Evolutionary conservation across 2,329 filamentous ascomycete genomes (phyloP).

Genomic region (Calonectria pseudoreteaudii): DNA sequence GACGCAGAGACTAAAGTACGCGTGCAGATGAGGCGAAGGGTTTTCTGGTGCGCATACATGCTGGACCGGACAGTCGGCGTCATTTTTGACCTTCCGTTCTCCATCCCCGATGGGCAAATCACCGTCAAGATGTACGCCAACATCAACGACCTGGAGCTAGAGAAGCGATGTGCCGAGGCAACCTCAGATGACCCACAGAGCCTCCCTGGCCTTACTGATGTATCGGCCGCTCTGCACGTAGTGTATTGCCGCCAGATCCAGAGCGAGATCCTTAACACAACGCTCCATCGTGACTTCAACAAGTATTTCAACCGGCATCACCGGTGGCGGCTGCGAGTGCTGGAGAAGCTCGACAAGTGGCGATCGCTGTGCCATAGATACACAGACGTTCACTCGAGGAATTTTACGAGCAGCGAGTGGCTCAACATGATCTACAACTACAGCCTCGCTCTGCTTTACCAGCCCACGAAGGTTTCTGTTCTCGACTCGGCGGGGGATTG

Average conservation of each 20-base stretch:
- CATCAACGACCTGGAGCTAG: background rate
- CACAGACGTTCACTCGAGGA: background rate
- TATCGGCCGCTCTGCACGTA: background rate
- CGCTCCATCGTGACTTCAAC: background rate
- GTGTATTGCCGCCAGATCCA: background rate
- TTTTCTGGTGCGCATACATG: conserved; percentile 2
- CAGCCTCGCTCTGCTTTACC: background rate
- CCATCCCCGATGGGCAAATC: background rate
- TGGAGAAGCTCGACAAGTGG: conserved; percentile 3
- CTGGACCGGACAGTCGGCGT: background rate
- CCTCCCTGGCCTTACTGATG: background rate
- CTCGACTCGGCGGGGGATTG: background rate
- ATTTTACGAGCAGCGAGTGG: background rate
- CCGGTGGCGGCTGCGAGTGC: background rate
- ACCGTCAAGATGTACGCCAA: conserved; percentile 3
- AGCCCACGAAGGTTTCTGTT: background rate
- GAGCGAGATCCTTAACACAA: conserved; percentile 1
- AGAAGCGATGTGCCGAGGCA: background rate
- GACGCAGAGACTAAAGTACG: background rate
- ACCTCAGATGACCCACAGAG: background rate
- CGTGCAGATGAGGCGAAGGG: background rate
- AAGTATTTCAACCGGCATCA: background rate
- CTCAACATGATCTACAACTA: conserved; percentile 10
- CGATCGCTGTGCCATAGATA: background rate
- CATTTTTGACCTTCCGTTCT: background rate